Base-by-base conservation (phyloP, 768 basidiomycete genomes). In the Calocybe gangraenosa region DNA sequence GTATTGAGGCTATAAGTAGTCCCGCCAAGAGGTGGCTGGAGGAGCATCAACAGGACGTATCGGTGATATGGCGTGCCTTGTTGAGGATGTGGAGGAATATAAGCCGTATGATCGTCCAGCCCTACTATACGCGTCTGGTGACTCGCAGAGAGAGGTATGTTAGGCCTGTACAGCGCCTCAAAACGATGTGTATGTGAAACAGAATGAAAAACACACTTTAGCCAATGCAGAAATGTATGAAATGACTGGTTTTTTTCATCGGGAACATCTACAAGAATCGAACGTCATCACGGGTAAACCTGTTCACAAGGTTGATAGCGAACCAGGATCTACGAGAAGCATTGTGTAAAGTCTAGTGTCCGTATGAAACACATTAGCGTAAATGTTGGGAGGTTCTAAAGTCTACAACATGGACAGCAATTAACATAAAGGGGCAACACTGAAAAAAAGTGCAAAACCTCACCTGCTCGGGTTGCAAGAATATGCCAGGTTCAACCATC, bases 81-180 rank as follows among this genome's bases (percentile, higher is more conserved):
- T 60, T 92, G 87, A 2, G 95, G 95, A 53, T 96, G 92, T 3
- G 94, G 96, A 4, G 95, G 88, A 51, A 94, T 70, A 63, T 94
- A 97, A 19, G 68, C 66, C 5, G 85, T 87, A 60, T 88, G 86
- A 1, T 71, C 63, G 50, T 77, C 69, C 42, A 74, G 57, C 30
- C 71, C 57, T 2, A 65, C 53, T 41, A 79, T 62, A 37, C 69
- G 69, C 53, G 58, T 44, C 55, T 67, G 63, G 54, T 58, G 70
- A n/a, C 68, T 69, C 1, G 79, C 79, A 38, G 82, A 84, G 47
- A 97, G 77, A 2, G 83, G 71, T 47, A 96, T 76, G 62, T 95
- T 93, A 25, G 90, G 89, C 52, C 90, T 92, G 54, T 14, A 37
- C 6, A 28, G 11, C 5, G 25, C 6, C 5, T 11, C 5, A 28